Conservation (phyloP, 2,329 filamentous ascomycete genomes). For the Aspergillus awamori region DNA sequence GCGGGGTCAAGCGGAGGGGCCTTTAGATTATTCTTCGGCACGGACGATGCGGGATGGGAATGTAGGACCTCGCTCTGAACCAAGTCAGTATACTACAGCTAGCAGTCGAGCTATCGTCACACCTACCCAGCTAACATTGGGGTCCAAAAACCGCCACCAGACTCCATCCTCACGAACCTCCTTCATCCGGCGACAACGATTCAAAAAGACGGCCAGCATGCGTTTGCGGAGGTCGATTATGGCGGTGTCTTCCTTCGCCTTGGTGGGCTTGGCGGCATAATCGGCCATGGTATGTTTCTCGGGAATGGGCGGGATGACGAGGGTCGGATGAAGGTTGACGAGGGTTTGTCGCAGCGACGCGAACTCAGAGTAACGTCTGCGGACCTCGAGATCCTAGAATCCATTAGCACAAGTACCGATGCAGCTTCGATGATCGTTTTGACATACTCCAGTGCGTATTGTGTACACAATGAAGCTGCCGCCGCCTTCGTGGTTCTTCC, state of each 20-base stretch:
- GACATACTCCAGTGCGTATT: constrained; percentile 83
- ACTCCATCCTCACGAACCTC: constrained; percentile 90
- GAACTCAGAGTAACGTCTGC: constrained; percentile 95
- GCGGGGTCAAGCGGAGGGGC: constrained; percentile 93
- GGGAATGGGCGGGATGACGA: constrained; percentile 94
- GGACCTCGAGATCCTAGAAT: constrained; percentile 84
- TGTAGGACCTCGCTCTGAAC: constrained; percentile 87
- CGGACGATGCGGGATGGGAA: constrained; percentile 83
- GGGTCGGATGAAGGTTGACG: constrained; percentile 87
- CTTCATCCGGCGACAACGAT: constrained; percentile 90
- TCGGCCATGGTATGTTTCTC: constrained; percentile 99
- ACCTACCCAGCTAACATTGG: constrained; percentile 95
- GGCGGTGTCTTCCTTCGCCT: constrained; percentile 93
- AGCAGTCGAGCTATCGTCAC: constrained; percentile 18
- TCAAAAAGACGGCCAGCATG: constrained; percentile 94
- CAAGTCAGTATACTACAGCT: constrained; percentile 29
- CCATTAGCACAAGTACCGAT: not conserved
- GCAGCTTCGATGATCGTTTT: not conserved
- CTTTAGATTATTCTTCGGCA: constrained; percentile 92
- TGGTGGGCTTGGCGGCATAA: constrained; percentile 96
- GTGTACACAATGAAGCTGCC: constrained; percentile 97
- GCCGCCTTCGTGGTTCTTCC: constrained; percentile 90
- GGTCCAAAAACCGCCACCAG: constrained; percentile 96
- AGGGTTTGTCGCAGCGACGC: constrained; percentile 86
- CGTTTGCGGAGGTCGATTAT: constrained; percentile 97